Evolutionary conservation across 2,329 filamentous ascomycete genomes (phyloP).

Genomic region (Exophiala lecanii-corni): DNA sequence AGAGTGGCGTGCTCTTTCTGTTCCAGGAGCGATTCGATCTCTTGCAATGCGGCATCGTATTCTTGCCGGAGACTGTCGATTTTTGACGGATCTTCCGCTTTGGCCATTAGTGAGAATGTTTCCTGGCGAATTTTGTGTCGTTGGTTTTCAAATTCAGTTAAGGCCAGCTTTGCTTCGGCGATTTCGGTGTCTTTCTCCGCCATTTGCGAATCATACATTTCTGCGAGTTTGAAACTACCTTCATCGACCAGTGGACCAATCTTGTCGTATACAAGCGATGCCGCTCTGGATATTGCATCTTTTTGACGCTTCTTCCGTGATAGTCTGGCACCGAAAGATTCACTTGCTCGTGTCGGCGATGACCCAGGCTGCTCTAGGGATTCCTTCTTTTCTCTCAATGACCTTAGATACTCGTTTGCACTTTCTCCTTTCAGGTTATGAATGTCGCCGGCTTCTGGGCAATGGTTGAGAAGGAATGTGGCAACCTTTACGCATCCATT

Average conservation of each 20-base stretch:
- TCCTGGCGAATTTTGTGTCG: conserved; percentile 41
- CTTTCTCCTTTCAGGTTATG: conserved; percentile 76
- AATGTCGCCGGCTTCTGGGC: conserved; percentile 72
- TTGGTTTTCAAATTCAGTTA: conserved; percentile 40
- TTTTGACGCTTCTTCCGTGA: conserved; percentile 29
- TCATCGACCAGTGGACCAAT: conserved; percentile 66
- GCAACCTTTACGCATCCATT: conserved; percentile 77
- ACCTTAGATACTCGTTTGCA: conserved; percentile 76
- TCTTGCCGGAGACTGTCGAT: conserved; percentile 36
- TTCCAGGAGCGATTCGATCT: conserved; percentile 42
- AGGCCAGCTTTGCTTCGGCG: conserved; percentile 60
- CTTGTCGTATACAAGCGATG: conserved; percentile 63
- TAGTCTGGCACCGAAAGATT: conserved; percentile 18
- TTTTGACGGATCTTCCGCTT: conserved; percentile 34
- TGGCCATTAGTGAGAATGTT: conserved; percentile 32
- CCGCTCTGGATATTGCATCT: conserved; percentile 54
- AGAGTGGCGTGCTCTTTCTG: conserved; percentile 38
- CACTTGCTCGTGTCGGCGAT: conserved; percentile 48
- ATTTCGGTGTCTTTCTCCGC: conserved; percentile 49
- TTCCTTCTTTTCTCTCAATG: conserved; percentile 43
- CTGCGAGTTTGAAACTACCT: conserved; percentile 65
- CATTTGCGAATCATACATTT: conserved; percentile 35
- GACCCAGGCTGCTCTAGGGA: conserved; percentile 56
- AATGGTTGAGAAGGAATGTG: conserved; percentile 65
- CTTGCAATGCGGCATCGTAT: conserved; percentile 34